phyloP scores from a whole-genome alignment of 345 rosid species.

The Boechera retrofracta region DNA sequence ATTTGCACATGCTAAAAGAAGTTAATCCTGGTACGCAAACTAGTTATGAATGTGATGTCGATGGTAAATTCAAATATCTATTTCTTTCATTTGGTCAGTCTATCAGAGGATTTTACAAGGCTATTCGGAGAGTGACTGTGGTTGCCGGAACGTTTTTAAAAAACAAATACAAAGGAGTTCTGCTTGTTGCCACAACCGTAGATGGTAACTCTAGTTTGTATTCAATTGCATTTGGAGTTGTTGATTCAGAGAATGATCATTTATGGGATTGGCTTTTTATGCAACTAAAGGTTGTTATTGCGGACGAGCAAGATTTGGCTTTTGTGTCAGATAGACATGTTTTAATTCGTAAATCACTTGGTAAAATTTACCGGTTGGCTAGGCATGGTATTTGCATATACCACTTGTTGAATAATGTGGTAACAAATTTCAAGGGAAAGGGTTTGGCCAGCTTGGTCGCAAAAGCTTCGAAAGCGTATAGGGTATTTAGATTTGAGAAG shows the following conservation, averaged over 20 bases:
- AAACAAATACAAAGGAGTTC: background rate
- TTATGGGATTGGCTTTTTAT: background rate
- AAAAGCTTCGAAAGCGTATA: background rate
- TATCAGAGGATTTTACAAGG: background rate
- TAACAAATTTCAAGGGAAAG: background rate
- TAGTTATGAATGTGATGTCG: background rate
- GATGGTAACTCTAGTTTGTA: conserved; percentile 4
- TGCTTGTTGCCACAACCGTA: background rate
- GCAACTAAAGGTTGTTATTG: background rate
- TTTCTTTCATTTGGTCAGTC: background rate
- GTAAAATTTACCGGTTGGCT: background rate
- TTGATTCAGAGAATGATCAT: background rate
- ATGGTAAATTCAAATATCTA: background rate
- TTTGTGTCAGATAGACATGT: background rate
- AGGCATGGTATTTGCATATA: background rate
- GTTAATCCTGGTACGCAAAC: conserved; percentile 3
- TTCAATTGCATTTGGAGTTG: background rate
- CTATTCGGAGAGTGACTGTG: background rate
- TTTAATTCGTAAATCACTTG: background rate
- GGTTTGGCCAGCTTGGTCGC: background rate
- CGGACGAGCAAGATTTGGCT: background rate
- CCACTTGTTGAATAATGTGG: background rate
- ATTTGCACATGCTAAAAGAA: conserved; percentile 1
- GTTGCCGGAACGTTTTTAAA: background rate
- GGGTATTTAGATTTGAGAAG: background rate